A percentile compares a stretch with the other conserved stretches of the same genome.
Conservation (phyloP, 805 yeast genomes). For the Lachancea meyersii region DNA sequence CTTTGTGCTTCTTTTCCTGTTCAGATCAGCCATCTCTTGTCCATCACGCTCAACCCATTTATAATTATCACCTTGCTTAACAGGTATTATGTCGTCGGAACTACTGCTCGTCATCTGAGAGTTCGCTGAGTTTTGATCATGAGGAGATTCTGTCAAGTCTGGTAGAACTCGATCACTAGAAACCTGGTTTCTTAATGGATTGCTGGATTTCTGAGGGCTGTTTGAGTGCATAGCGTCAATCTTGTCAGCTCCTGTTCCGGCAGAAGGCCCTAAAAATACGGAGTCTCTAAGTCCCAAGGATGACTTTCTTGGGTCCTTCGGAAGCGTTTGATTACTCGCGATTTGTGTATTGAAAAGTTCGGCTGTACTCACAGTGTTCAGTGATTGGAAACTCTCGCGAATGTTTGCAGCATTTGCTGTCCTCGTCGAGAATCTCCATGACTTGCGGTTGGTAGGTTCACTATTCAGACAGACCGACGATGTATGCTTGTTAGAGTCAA, state of each 20-base stretch:
- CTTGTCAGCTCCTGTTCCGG: background rate
- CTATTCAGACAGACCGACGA: conserved; percentile 32
- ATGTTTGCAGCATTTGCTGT: conserved; percentile 36
- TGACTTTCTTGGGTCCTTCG: conserved; percentile 40
- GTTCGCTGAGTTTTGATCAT: conserved; percentile 1
- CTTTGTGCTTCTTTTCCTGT: conserved; percentile 31
- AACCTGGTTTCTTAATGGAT: background rate
- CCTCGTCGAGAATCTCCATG: conserved; percentile 50
- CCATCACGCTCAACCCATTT: conserved; percentile 26
- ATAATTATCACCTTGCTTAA: conserved; percentile 28
- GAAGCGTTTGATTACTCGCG: conserved; percentile 50
- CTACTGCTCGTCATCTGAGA: conserved; percentile 13
- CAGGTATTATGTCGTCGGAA: conserved; percentile 31
- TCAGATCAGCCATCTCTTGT: conserved; percentile 3
- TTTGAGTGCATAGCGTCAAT: background rate
- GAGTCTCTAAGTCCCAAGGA: conserved; percentile 38
- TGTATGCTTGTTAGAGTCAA: conserved; percentile 27
- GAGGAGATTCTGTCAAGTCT: conserved; percentile 1
- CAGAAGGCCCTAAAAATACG: conserved; percentile 29
- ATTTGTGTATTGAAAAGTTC: conserved; percentile 74
- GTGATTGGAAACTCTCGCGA: conserved; percentile 62
- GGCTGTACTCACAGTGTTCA: conserved; percentile 81
- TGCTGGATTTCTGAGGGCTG: background rate
- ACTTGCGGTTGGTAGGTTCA: conserved; percentile 37
- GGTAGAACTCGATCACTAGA: background rate